Base-by-base conservation (phyloP, 768 basidiomycete species). In the Rhodotorula toruloides region DNA sequence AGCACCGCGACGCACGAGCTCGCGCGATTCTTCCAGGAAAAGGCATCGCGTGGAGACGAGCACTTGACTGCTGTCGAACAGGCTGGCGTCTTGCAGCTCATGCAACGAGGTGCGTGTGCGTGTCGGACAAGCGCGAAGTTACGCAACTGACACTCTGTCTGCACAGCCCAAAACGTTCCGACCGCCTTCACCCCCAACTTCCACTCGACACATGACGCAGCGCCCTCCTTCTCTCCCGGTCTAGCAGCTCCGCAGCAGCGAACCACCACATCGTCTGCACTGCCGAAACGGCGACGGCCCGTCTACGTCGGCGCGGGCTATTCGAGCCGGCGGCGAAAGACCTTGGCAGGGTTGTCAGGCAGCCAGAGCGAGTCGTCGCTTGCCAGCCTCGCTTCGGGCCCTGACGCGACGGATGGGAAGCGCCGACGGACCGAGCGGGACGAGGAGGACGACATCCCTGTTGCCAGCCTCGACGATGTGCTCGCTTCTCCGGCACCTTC, bases 121-220 rank as follows among this genome's bases (percentile, higher is more conserved):
- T 17, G 16, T 14, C 16, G 8, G 25, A 36, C n/a, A 21, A 19
- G 22, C 14, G 0, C 32, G 5, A 9, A 1, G 11, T 25, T 13
- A 4, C 49, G 8, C 0, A 32, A 13, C 46, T 55, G 37, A 34
- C 16, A 49, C 34, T 44, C 29, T 12, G 29, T 39, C 5, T 31
- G 44, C 54, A 64, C 63, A 63, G 2, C 64, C 58, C 46, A 32
- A 46, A 11, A 49, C 29, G 29, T 64, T 11, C 67, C 67, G 34
- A 64, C 67, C 32, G 67, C 67, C 22, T 69, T 69, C 59, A 69
- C 67, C 22, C 67, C 67, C n/a, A 57, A 64, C 25, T 69, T 69
- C 54, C 59, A 54, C n/a, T 39, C 46, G 21, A 6, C 22, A 22
- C 27, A n/a, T n/a, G n/a, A n/a, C n/a, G n/a, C 37, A 10, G 36